Conservation (phyloP, 768 basidiomycete genomes). For the Leccinellum luteum region DNA sequence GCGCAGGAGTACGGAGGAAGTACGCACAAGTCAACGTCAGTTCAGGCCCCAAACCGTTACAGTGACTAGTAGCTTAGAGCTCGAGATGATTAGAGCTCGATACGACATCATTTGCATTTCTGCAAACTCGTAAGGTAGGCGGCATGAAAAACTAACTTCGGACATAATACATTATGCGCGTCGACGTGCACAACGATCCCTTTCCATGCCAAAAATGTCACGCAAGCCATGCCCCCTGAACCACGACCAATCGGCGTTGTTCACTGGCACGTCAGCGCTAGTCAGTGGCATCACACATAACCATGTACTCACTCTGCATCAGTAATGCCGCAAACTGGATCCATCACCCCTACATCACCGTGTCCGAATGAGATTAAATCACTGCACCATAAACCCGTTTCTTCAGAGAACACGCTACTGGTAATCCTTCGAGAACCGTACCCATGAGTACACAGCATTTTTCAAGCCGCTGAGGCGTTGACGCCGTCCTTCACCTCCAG, state of each 20-base stretch:
- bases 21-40: no score
- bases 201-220: no score
- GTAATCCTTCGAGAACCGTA: conserved; percentile 50
- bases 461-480: conserved; percentile 48
- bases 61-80: no score
- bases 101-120: no score
- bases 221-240: no score
- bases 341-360: not conserved
- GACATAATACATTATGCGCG: no score
- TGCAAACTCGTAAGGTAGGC: no score
- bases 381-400: not conserved
- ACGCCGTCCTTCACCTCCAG: conserved; percentile 37
- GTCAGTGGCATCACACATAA: not conserved
- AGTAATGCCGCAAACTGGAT: conserved; percentile 49
- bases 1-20: no score
- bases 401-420: conserved; percentile 35
- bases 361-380: not conserved
- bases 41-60: no score
- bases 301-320: conserved; percentile 17
- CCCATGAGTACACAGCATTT: conserved; percentile 60
- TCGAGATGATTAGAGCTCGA: no score
- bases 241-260: conserved; percentile 36
- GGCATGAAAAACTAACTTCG: no score
- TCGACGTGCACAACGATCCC: no score
- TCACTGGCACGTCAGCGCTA: conserved; percentile 44